Evolutionary conservation across 2,329 filamentous ascomycete species (phyloP), one percentile per base, ranked within the genome.

Genomic region (Stylonectria norvegica): DNA sequence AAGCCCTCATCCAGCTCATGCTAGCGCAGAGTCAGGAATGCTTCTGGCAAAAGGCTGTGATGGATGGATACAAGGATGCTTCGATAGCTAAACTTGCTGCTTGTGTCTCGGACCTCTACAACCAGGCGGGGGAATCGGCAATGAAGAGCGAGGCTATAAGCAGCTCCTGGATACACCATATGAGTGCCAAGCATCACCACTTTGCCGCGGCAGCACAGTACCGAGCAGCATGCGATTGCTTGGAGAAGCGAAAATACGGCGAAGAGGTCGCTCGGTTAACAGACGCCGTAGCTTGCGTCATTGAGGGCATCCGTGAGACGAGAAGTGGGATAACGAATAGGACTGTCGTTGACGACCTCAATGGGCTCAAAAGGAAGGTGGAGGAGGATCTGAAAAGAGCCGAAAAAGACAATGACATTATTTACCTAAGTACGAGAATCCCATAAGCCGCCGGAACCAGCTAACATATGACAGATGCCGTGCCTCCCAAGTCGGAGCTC

Each of bases 41-140:
- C 61, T 97, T 93, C 65, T 98, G 93, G 93, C 86, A 93, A 54
- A 97, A 95, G 62, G 91, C 93, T 1, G 90, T 95, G 43, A 90
- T 94, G 70, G 91, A 96, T 60, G 83, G 84, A 17, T 81, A 95
- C 67, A 96, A 95, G 63, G 93, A 98, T 61, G 86, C 82, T 2
- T 88, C 85, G 1, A 95, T 98, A 47, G 87, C 93, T 3, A 93
- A 94, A 61, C 73, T 98, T 14, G 90, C 93, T 4, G 89, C 89
- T 0, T 67, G 89, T 46, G 89, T 97, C 4, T 94, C 88, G 3
- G 93, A 98, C 58, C 78, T 95, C 30, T 98, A 97, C 65, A 86
- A 82, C 38, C 72, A 83, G 38, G 89, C 90, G 0, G 83, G 86
- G 5, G 91, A 96, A 54, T 85, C 83, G 49, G 90, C 89, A 8